A percentile compares a stretch with the other conserved stretches of the same genome.
phyloP scores from a whole-genome alignment of 1,284 basidiomycete genomes.

The Boletus subluridellus region DNA sequence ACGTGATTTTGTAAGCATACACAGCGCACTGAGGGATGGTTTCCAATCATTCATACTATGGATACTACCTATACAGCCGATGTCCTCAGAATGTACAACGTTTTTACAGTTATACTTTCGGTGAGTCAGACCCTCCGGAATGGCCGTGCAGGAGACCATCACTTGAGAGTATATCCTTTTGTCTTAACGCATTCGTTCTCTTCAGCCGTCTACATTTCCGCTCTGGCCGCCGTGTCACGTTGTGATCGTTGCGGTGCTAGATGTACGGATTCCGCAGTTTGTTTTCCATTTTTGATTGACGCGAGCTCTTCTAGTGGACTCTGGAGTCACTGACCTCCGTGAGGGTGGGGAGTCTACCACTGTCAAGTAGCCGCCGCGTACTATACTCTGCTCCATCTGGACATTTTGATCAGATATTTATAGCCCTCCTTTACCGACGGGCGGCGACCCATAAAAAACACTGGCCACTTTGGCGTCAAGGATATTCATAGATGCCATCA shows the following conservation, averaged over 20 bases:
- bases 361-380: not conserved
- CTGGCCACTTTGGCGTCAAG: not conserved
- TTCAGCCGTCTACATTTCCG: not conserved
- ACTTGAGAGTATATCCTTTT: not conserved
- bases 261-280: too few species aligned
- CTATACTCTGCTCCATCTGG: not conserved
- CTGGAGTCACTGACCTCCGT: too few species aligned
- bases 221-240: not conserved
- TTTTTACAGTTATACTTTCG: not conserved
- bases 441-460: not conserved
- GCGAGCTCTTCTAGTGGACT: too few species aligned
- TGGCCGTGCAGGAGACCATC: not conserved
- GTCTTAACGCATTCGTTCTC: not conserved
- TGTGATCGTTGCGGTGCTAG: not conserved
- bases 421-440: too few species aligned
- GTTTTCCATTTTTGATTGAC: too few species aligned
- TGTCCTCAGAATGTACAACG: too few species aligned
- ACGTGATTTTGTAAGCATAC: too few species aligned
- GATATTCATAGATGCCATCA: not conserved
- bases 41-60: too few species aligned
- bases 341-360: too few species aligned
- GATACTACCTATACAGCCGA: too few species aligned
- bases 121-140: not conserved
- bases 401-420: not conserved
- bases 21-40: too few species aligned